Evolutionary conservation across 805 yeast genomes (phyloP), one percentile per base, ranked within the genome.

Genomic region (Teunomyces kruisii): DNA sequence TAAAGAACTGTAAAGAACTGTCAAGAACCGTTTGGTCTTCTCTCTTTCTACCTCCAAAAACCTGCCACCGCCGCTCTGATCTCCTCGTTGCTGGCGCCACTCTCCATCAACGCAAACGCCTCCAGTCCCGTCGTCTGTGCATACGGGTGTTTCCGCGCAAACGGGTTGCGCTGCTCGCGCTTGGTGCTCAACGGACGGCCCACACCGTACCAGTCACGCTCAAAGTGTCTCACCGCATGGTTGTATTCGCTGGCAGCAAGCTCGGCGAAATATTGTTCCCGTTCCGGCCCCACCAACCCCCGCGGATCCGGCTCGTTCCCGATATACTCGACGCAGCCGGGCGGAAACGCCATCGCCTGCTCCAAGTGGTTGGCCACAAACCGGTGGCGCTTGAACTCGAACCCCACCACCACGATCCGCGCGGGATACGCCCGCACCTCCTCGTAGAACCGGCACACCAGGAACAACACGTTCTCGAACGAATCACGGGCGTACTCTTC

Each of bases 401-500:
- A 86, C 2, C 96, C 94, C 3, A 81, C 78, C 3, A 88, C 72
- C 0, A 81, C 77, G 3, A 87, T 66, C 2, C 51, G 51, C 0
- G 53, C 36, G 0, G 96, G 95, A 49, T 75, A 83, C 1, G 7
- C 16, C 0, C 72, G 67, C 3, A 65, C 58, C 1, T 73, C 47
- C 50, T 83, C 81, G 26, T 74, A 59, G 57, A 73, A 86, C 42
- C 80, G 65, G 29, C 77, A 69, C 2, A 84, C 51, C 51, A 85
- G 79, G 59, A 80, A 86, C 2, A 86, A 48, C 5, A 87, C 76
- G 60, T 88, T 88, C 57, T 88, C 95, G 57, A 84, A 84, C 1
- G 94, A 86, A 61, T 88, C 96, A 32, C 88, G 65, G 0, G 96
- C 89, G 58, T 62, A 84, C 52, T 85, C 91, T 56, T 88, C 96